Evolutionary conservation across 495 filamentous ascomycete species (phyloP).

Genomic region (Penicillium ochrochloron): DNA sequence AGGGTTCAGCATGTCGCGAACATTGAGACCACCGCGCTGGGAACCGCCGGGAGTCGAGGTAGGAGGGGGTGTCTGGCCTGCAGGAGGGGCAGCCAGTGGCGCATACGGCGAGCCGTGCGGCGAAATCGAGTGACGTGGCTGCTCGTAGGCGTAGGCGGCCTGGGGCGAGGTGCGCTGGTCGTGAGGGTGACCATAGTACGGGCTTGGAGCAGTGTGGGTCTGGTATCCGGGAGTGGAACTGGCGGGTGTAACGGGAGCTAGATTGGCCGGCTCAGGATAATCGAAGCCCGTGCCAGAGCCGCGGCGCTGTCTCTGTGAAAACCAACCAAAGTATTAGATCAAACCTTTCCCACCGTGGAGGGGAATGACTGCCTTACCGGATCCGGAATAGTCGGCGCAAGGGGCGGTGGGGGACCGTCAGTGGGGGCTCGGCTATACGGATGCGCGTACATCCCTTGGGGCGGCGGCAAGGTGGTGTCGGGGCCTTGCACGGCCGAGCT

Average conservation of each 20-base stretch:
- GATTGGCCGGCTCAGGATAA: conserved; percentile 59
- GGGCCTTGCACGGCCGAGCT: conserved; percentile 54
- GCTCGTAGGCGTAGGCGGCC: conserved; percentile 52
- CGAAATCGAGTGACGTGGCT: conserved; percentile 53
- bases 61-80: conserved; percentile 22
- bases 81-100: conserved; percentile 38
- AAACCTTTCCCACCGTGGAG: conserved; percentile 4
- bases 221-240: conserved; percentile 55
- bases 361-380: conserved; percentile 50
- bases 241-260: conserved; percentile 57
- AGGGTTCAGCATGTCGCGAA: conserved; percentile 57
- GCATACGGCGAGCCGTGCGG: conserved; percentile 56
- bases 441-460: conserved; percentile 50
- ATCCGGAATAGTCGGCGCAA: conserved; percentile 46
- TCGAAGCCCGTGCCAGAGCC: conserved; percentile 55
- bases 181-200: conserved; percentile 52
- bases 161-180: conserved; percentile 58
- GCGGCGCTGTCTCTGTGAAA: conserved; percentile 50
- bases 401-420: conserved; percentile 46
- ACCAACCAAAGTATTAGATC: conserved; percentile 28
- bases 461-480: conserved; percentile 54
- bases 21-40: conserved; percentile 54
- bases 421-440: conserved; percentile 41
- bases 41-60: conserved; percentile 44
- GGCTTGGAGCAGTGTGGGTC: conserved; percentile 46